These are phyloP conservation scores for Andrographis paniculata DNA, from an alignment of 305 asterid genomes.

Conservation along the genomic window DNA sequence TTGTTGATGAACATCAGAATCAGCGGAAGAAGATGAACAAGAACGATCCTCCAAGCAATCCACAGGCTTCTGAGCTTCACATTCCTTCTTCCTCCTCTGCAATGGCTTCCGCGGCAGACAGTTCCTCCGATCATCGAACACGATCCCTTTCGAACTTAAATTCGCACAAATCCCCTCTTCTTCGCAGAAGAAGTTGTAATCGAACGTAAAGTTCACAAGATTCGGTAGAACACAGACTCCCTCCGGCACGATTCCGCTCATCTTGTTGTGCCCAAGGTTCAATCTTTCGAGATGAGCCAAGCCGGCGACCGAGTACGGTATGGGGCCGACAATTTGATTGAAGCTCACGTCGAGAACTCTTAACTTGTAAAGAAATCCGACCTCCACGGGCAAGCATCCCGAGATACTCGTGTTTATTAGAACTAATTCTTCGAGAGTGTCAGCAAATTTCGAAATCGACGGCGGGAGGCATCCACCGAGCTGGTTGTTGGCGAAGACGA, in stretches of 20 bases:
- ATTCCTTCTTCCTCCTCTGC: conserved; percentile 36
- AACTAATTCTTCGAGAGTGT: neutral
- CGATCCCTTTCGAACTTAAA: conserved; percentile 12
- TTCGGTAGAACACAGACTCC: conserved; percentile 36
- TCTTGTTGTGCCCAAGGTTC: conserved; percentile 39
- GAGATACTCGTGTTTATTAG: neutral
- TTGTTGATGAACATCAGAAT: too few relatives aligned
- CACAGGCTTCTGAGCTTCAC: conserved; percentile 33
- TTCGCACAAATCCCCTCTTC: conserved; percentile 35
- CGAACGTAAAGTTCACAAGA: conserved; percentile 40
- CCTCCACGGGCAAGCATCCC: neutral
- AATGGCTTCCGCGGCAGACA: conserved; percentile 34
- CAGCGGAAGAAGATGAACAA: too few relatives aligned
- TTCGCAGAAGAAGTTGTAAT: conserved; percentile 43
- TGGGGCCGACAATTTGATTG: conserved; percentile 39
- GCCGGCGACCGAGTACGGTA: too few relatives aligned
- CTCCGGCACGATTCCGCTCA: conserved; percentile 41
- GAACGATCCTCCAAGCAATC: too few relatives aligned
- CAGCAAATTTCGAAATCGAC: neutral
- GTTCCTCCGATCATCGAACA: conserved; percentile 28
- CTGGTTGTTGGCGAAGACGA: neutral
- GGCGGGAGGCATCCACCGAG: neutral
- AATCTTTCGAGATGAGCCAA: conserved; percentile 32
- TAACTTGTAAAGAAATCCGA: neutral
- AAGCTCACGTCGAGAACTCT: conserved; percentile 53